Evolutionary conservation across 805 yeast genomes (phyloP).

Genomic region (Metschnikowia gelsemii): DNA sequence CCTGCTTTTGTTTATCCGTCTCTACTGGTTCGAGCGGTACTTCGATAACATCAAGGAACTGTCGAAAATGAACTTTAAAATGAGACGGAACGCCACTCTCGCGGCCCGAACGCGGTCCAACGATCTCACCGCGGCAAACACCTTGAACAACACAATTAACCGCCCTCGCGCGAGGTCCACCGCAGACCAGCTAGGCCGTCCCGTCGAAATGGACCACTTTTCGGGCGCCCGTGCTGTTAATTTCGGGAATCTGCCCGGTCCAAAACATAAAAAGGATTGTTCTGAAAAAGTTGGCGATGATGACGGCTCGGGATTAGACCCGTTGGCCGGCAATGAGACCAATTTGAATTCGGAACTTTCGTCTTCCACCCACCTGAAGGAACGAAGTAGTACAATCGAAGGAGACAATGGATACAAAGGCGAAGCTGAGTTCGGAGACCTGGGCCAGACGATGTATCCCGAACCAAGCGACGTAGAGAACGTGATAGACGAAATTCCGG

Average conservation of each 20-base stretch:
- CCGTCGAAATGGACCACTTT: neutral
- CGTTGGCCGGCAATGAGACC: neutral
- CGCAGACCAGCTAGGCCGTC: neutral
- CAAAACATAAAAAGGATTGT: too few species aligned
- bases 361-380: conserved; percentile 9
- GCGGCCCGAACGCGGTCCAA: conserved; percentile 48
- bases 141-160: conserved; percentile 27
- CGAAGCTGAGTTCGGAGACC: too few species aligned
- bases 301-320: too few species aligned
- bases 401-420: too few species aligned
- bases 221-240: too few species aligned
- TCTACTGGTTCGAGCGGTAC: conserved; percentile 86
- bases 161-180: too few species aligned
- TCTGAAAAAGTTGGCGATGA: too few species aligned
- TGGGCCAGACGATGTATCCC: conserved; percentile 31
- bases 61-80: conserved; percentile 75
- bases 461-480: conserved; percentile 44
- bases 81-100: conserved; percentile 77
- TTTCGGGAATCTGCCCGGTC: too few species aligned
- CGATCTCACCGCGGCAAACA: conserved; percentile 29
- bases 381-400: too few species aligned
- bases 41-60: conserved; percentile 77
- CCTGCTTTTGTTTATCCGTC: conserved; percentile 67
- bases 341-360: conserved; percentile 8
- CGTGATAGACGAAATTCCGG: conserved; percentile 9